Conservation (phyloP, 2,329 filamentous ascomycete species). For the Dactylellina leptospora region DNA sequence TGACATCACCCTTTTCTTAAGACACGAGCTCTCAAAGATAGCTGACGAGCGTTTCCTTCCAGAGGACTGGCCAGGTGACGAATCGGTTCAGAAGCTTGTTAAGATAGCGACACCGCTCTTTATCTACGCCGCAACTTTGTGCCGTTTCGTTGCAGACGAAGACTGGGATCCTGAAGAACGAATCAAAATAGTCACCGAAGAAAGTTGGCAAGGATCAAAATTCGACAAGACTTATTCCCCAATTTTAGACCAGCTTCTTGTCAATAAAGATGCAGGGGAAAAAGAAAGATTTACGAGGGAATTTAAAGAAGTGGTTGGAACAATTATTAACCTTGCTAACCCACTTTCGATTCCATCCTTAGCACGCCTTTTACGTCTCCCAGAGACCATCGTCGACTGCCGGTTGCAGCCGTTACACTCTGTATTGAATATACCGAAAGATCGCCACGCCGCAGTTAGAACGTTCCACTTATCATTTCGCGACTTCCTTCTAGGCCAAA, state of each 20-base stretch:
- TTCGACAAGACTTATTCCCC: conserved; percentile 20
- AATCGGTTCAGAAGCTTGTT: conserved; percentile 52
- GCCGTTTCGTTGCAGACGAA: conserved; percentile 56
- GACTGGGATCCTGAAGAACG: conserved; percentile 20
- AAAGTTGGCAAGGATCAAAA: conserved; percentile 6
- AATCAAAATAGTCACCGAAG: conserved; percentile 1
- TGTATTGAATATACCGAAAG: conserved; percentile 16
- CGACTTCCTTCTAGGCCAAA: conserved; percentile 30
- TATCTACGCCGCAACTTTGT: conserved; percentile 57
- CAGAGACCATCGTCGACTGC: not conserved
- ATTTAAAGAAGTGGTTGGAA: conserved; percentile 25
- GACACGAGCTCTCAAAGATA: conserved; percentile 51
- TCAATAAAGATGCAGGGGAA: not conserved
- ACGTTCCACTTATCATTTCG: conserved; percentile 38
- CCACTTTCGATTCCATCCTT: conserved; percentile 14
- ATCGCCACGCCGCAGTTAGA: conserved; percentile 3
- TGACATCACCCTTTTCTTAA: conserved; percentile 56
- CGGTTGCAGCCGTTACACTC: conserved; percentile 20
- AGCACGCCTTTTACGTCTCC: conserved; percentile 12
- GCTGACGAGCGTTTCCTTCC: conserved; percentile 10
- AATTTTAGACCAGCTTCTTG: conserved; percentile 12
- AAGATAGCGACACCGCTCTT: conserved; percentile 55
- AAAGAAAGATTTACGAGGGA: not conserved
- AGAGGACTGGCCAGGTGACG: conserved; percentile 53
- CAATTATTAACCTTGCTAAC: conserved; percentile 23